Percentiles rank a stretch among this genome's conserved stretches.
Conservation (phyloP, 2,329 filamentous ascomycete genomes). For the Colletotrichum karsti region DNA sequence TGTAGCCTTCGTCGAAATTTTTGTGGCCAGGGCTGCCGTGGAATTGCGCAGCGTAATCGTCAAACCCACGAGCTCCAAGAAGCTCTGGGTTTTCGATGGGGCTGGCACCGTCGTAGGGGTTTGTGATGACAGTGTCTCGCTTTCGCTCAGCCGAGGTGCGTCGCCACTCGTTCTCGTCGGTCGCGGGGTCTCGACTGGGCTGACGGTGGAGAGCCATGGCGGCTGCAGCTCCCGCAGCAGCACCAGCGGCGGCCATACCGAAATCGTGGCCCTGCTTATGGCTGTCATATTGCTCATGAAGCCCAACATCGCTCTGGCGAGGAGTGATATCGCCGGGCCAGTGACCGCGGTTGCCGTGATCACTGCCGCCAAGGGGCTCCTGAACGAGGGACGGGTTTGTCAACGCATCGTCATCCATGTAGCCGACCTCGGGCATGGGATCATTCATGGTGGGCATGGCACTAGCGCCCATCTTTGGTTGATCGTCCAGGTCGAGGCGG, state of each 20-base stretch:
- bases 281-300: slow-evolving; percentile 37
- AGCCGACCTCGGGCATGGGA: slow-evolving; percentile 81
- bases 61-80: slow-evolving; percentile 48
- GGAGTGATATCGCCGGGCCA: slow-evolving; percentile 41
- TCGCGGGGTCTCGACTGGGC: slow-evolving; percentile 63
- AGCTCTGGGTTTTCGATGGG: slow-evolving; percentile 67
- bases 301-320: slow-evolving; percentile 39
- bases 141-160: slow-evolving; percentile 70
- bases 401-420: slow-evolving; percentile 72
- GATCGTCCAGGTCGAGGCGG: slow-evolving; percentile 60
- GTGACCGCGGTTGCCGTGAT: slow-evolving; percentile 36
- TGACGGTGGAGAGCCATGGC: slow-evolving; percentile 59
- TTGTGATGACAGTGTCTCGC: slow-evolving; percentile 72
- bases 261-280: slow-evolving; percentile 40
- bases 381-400: slow-evolving; percentile 89
- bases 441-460: slow-evolving; percentile 74
- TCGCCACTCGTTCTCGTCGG: slow-evolving; percentile 72
- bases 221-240: slow-evolving; percentile 60
- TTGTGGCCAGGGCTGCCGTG: slow-evolving; percentile 66
- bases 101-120: slow-evolving; percentile 72
- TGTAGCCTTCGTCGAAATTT: slow-evolving; percentile 88
- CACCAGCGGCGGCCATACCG: slow-evolving; percentile 59
- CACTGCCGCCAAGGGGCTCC: slow-evolving; percentile 70
- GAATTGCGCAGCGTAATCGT: slow-evolving; percentile 54
- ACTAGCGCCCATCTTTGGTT: slow-evolving; percentile 70